Evolutionary conservation across 1,284 basidiomycete genomes (phyloP).

Genomic region (Pseudozyma hubeiensis): DNA sequence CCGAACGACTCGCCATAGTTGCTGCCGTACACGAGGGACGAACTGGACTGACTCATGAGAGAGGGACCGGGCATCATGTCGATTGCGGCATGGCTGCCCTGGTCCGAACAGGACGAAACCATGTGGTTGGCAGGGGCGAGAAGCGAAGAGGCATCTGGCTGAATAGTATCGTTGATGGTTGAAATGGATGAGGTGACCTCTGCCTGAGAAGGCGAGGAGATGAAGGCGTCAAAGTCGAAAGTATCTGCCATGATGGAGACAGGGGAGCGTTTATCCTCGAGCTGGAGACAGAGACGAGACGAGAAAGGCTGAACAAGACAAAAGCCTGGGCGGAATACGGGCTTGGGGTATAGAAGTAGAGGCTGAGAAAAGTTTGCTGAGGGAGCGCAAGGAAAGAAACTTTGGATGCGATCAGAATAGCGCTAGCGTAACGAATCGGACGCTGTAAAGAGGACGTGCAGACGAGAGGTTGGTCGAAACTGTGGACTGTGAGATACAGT

Average conservation of each 20-base stretch:
- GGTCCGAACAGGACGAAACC: constrained; percentile 37
- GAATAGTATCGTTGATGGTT: constrained; percentile 7
- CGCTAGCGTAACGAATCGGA: constrained; percentile 54
- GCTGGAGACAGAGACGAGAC: neutral
- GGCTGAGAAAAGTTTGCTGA: constrained; percentile 5
- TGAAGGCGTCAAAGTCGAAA: constrained; percentile 59
- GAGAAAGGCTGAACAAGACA: constrained; percentile 4
- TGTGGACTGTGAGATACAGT: neutral
- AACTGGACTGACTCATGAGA: constrained; percentile 43
- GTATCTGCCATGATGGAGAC: constrained; percentile 34
- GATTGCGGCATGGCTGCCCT: constrained; percentile 23
- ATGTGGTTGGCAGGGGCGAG: constrained; percentile 27
- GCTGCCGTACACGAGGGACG: constrained; percentile 32
- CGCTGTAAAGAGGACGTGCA: constrained; percentile 21
- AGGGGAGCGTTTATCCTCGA: neutral
- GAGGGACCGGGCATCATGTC: constrained; percentile 38
- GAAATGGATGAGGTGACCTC: constrained; percentile 17
- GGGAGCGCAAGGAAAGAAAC: neutral
- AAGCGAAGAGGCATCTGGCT: constrained; percentile 7
- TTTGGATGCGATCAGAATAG: constrained; percentile 21
- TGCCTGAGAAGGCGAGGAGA: constrained; percentile 48
- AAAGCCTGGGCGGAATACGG: neutral
- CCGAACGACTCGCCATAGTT: constrained; percentile 34
- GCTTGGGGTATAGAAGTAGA: constrained; percentile 16
- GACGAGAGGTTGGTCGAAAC: constrained; percentile 7